Conservation (phyloP, 108 stramenopile species). For the Nannochloropsis granulata region DNA sequence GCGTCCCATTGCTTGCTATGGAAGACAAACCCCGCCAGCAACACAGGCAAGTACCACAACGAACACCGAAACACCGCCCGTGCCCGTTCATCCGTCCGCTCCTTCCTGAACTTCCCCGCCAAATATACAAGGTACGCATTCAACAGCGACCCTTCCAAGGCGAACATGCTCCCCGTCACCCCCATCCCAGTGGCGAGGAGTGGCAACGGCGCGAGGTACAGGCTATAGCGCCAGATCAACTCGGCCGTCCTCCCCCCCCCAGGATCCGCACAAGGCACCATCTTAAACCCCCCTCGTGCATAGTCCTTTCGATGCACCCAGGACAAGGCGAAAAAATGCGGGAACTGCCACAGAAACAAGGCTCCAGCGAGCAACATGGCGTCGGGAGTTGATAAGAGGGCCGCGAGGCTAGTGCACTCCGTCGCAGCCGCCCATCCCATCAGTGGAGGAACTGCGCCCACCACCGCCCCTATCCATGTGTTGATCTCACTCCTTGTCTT, state of each 20-base stretch:
- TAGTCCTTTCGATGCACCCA: constrained; percentile 76
- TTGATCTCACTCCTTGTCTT: constrained; percentile 80
- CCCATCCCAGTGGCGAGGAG: constrained; percentile 54
- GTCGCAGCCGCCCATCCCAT: constrained; percentile 96
- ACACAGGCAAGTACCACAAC: constrained; percentile 87
- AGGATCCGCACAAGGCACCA: constrained; percentile 57
- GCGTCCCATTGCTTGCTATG: constrained; percentile 50
- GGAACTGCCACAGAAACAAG: constrained; percentile 95
- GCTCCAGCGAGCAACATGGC: constrained; percentile 54
- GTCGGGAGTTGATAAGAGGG: constrained; percentile 8
- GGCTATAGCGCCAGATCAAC: constrained; percentile 61
- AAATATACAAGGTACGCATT: constrained; percentile 59
- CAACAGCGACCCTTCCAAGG: constrained; percentile 66
- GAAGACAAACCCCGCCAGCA: constrained; percentile 76
- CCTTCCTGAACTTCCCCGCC: constrained; percentile 56
- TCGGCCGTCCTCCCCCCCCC: constrained; percentile 61
- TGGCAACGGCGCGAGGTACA: constrained; percentile 67
- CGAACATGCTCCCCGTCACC: constrained; percentile 87
- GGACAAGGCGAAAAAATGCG: constrained; percentile 92
- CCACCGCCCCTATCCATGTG: constrained; percentile 95
- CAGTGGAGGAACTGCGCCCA: constrained; percentile 93
- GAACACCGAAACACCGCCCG: constrained; percentile 79
- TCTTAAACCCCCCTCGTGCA: constrained; percentile 51
- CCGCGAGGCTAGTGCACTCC: constrained; percentile 38
- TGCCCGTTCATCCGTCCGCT: constrained; percentile 79